Percentiles rank a stretch among this genome's conserved stretches.
These are phyloP conservation scores for Gaeumannomyces tritici DNA, from an alignment of 2,329 filamentous ascomycete species.

Conservation along the genomic window DNA sequence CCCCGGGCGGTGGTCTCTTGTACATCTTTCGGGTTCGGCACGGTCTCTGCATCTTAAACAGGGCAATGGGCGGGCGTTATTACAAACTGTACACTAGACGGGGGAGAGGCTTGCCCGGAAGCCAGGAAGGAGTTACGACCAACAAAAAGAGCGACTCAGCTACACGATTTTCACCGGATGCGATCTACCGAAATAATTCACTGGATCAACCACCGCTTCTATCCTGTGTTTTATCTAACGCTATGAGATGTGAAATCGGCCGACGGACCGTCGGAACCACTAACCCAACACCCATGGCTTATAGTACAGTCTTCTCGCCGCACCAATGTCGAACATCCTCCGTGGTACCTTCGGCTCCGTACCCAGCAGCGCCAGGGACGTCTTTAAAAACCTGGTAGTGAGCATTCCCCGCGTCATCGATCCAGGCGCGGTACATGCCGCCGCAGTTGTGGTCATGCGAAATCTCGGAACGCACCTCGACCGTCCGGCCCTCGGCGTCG, in stretches of 20 bases:
- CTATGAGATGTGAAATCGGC: not conserved
- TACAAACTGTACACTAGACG: not conserved
- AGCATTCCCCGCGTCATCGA: conserved; percentile 49
- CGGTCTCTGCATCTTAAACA: not conserved
- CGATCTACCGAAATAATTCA: not conserved
- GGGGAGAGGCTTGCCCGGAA: not conserved
- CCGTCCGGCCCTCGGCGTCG: conserved; percentile 31
- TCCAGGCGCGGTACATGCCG: conserved; percentile 79
- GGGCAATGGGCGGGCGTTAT: not conserved
- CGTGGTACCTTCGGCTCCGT: not conserved
- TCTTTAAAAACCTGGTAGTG: conserved; percentile 47
- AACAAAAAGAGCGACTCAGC: not conserved
- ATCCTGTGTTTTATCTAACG: not conserved
- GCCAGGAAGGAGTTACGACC: not conserved
- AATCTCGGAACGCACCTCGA: conserved; percentile 39
- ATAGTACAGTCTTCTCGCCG: not conserved
- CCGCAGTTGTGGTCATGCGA: conserved; percentile 77
- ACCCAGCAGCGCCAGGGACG: not conserved
- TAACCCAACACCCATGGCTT: too few relatives aligned
- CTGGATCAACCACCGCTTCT: not conserved
- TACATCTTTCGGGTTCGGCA: not conserved
- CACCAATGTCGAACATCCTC: not conserved
- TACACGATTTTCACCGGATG: too few relatives aligned
- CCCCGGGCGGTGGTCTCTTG: not conserved
- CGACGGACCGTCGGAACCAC: not conserved